phyloP scores from a whole-genome alignment of 2,329 filamentous ascomycete species.

The Ascochyta fabae region DNA sequence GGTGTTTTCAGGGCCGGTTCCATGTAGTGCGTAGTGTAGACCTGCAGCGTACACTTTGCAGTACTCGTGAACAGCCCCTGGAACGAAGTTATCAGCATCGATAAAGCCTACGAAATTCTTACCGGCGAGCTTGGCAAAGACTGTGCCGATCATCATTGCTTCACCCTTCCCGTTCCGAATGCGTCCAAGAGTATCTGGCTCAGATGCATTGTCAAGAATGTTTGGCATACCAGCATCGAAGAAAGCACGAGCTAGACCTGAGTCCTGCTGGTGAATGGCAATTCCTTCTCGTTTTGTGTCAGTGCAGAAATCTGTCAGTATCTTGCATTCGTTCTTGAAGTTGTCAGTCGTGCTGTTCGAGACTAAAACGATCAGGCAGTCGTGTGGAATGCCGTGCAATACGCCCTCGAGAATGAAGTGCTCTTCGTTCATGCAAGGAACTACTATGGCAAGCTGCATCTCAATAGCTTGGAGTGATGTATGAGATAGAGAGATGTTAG shows the following conservation, averaged over 20 bases:
- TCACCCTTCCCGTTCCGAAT: constrained; percentile 27
- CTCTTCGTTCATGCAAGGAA: constrained; percentile 27
- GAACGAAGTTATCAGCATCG: constrained; percentile 25
- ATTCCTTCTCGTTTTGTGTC: constrained; percentile 8
- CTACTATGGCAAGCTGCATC: constrained; percentile 18
- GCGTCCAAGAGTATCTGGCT: neutral
- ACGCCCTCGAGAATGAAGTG: constrained; percentile 19
- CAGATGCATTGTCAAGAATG: neutral
- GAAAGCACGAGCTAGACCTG: constrained; percentile 20
- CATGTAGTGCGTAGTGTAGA: constrained; percentile 13
- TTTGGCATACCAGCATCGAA: neutral
- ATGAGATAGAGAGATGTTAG: constrained; percentile 11
- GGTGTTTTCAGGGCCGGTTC: neutral
- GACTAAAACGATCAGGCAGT: constrained; percentile 21
- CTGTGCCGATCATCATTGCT: constrained; percentile 23
- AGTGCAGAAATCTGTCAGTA: constrained; percentile 12
- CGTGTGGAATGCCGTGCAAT: constrained; percentile 22
- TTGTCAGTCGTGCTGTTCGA: constrained; percentile 21
- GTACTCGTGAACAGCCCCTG: constrained; percentile 26
- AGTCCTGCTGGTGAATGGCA: constrained; percentile 15
- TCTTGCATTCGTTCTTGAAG: constrained; percentile 11
- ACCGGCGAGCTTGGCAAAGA: constrained; percentile 14
- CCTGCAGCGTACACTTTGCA: constrained; percentile 27
- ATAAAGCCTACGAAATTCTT: constrained; percentile 22
- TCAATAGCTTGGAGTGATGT: constrained; percentile 12